Evolutionary conservation across 2,329 filamentous ascomycete genomes (phyloP), one percentile per base, ranked within the genome.

Genomic region (Chrysoporthe austroafricana): DNA sequence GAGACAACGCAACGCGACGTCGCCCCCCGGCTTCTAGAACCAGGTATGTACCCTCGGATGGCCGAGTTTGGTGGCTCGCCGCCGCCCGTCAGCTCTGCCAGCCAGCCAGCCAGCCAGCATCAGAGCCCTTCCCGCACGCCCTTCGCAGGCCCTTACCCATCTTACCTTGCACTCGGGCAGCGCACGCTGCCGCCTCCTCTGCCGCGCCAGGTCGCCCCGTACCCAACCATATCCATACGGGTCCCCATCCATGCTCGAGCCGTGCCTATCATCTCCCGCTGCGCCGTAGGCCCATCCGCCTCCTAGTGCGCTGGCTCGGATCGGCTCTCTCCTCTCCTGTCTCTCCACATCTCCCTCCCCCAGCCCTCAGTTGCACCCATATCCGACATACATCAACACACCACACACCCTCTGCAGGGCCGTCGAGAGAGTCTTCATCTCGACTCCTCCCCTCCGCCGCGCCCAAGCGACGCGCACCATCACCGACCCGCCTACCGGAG

Each of bases 161-260:
- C 26, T 26, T 26, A 84, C n/a, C 48, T 14, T 52, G 48, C 48
- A 32, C 5, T 16, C 50, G 32, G 26, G 26, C 50, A 32, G 21
- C 4, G 50, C 16, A 26, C 26, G n/a, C 50, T 54, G 26, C 50
- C 50, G 50, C 50, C 50, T 39, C 36, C 50, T 54, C 26, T 11
- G 13, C 21, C 26, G 48, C 48, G 48, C 48, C 21, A 54, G 13
- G 26, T 14, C 32, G 50, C 50, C 85, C 0, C 34, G 54, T 57
- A 57, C 54, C 54, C 54, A 57, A 57, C 54, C 54, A 57, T 36
- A 39, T 26, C 6, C 34, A 36, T 21, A 54, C 50, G 32, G 50
- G 50, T 16, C 54, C 54, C 54, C 54, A 39, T 57, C 54, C 34
- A 57, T 39, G 54, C 54, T 36, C 32, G 34, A n/a, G 9, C 54